A percentile compares a stretch with the other conserved stretches of the same genome.
phyloP scores from a whole-genome alignment of 2,329 filamentous ascomycete genomes.

The Chaetomium globosum region DNA sequence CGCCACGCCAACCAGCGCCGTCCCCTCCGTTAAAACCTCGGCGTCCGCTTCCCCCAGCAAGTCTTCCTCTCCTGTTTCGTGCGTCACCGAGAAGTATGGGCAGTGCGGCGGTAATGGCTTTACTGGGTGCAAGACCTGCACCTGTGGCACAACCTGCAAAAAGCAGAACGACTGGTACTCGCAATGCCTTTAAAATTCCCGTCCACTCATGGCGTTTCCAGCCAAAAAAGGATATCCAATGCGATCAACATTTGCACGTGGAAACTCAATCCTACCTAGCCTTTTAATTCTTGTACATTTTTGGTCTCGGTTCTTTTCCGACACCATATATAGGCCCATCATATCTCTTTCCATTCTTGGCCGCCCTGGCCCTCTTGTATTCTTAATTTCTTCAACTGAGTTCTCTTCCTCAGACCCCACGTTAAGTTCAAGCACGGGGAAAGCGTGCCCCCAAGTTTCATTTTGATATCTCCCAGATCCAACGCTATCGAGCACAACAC shows the following conservation, averaged over 20 bases:
- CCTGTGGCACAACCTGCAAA: constrained; percentile 41
- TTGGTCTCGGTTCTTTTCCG: background rate
- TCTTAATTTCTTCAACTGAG: background rate
- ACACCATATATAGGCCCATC: background rate
- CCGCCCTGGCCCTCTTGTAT: background rate
- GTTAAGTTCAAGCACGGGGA: too few species aligned
- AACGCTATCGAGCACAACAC: too few species aligned
- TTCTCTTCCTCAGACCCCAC: background rate
- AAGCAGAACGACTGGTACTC: constrained; percentile 42
- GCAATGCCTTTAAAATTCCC: constrained; percentile 39
- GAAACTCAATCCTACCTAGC: too few species aligned
- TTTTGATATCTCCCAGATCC: too few species aligned
- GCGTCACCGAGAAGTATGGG: constrained; percentile 39
- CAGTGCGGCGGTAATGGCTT: constrained; percentile 46
- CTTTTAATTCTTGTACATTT: background rate
- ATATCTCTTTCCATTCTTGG: background rate
- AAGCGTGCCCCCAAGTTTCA: too few species aligned
- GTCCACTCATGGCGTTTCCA: too few species aligned
- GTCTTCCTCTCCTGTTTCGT: constrained; percentile 11
- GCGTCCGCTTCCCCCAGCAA: constrained; percentile 15
- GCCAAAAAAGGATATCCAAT: too few species aligned
- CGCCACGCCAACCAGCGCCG: background rate
- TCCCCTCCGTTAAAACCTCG: background rate
- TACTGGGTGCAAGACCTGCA: constrained; percentile 43
- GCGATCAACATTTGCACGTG: too few species aligned